phyloP scores from a whole-genome alignment of 768 basidiomycete species.

The Xerocomus potaroensis region DNA sequence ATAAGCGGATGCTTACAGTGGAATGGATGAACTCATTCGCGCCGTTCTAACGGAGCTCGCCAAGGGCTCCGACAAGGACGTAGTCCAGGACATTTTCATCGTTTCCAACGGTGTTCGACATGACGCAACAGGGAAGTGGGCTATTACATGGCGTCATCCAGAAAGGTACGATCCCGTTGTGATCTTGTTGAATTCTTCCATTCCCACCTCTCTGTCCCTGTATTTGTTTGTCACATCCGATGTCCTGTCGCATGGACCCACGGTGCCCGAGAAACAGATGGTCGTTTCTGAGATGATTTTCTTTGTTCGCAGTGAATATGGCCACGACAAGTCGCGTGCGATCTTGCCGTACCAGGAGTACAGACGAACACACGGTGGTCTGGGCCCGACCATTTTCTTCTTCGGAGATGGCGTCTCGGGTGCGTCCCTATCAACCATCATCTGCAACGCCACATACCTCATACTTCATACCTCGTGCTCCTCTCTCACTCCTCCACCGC shows the following conservation, averaged over 20 bases:
- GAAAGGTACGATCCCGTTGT: conserved; percentile 53
- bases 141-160: conserved; percentile 85
- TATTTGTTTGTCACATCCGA: neutral
- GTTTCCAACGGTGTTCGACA: conserved; percentile 89
- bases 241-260: neutral
- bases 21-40: conserved; percentile 92
- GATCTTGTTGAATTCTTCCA: neutral
- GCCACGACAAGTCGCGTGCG: conserved; percentile 95
- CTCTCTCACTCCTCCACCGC: no score
- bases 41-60: conserved; percentile 78
- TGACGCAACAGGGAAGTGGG: conserved; percentile 60
- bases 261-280: no score
- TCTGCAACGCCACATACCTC: no score
- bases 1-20: conserved; percentile 40
- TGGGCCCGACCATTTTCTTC: conserved; percentile 80
- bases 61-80: conserved; percentile 48
- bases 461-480: no score
- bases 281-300: neutral
- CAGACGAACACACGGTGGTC: conserved; percentile 13
- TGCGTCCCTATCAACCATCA: no score
- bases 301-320: conserved; percentile 57
- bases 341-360: conserved; percentile 81
- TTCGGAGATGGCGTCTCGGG: conserved; percentile 98
- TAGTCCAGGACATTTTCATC: conserved; percentile 75
- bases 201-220: neutral